Percentiles rank a stretch among this genome's conserved stretches.
Evolutionary conservation across 192 early-diverging fungal genomes (phyloP).

Genomic region (Linderina pennispora): DNA sequence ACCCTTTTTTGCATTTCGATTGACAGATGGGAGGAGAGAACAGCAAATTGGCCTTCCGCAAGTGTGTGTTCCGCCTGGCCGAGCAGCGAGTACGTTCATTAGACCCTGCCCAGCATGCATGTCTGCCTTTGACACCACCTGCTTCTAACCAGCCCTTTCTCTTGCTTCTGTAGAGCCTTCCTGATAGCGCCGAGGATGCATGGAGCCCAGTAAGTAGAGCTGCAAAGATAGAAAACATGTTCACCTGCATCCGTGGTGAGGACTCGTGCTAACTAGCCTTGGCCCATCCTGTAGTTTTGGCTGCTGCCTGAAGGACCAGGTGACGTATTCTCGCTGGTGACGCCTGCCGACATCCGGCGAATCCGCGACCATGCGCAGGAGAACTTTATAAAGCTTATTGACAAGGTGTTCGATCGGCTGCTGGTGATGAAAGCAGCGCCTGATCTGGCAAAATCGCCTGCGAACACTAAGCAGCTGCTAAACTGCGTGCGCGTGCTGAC

Average conservation of each 20-base stretch:
- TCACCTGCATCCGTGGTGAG: too few relatives aligned
- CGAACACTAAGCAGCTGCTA: constrained; percentile 56
- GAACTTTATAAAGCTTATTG: constrained; percentile 71
- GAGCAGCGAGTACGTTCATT: constrained; percentile 62
- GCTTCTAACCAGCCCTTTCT: constrained; percentile 17
- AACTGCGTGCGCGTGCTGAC: constrained; percentile 84
- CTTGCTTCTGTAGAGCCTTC: constrained; percentile 25
- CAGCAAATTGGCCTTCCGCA: constrained; percentile 82
- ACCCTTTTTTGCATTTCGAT: too few relatives aligned
- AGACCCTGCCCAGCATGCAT: not conserved
- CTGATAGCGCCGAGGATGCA: constrained; percentile 38
- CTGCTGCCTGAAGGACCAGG: constrained; percentile 51
- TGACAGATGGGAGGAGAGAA: constrained; percentile 78
- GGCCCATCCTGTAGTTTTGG: too few relatives aligned
- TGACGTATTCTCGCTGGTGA: constrained; percentile 82
- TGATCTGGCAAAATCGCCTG: constrained; percentile 45
- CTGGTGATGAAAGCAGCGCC: constrained; percentile 44
- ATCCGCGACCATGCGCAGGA: constrained; percentile 67
- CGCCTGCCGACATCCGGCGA: constrained; percentile 74
- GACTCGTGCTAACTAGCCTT: too few relatives aligned
- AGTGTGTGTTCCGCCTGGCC: constrained; percentile 78
- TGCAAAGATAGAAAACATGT: too few relatives aligned
- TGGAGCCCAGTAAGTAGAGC: constrained; percentile 48
- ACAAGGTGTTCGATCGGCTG: constrained; percentile 63
- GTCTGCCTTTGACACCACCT: constrained; percentile 45